Evolutionary conservation across 495 filamentous ascomycete genomes (phyloP).

Genomic region (Aspergillus funiculosus): DNA sequence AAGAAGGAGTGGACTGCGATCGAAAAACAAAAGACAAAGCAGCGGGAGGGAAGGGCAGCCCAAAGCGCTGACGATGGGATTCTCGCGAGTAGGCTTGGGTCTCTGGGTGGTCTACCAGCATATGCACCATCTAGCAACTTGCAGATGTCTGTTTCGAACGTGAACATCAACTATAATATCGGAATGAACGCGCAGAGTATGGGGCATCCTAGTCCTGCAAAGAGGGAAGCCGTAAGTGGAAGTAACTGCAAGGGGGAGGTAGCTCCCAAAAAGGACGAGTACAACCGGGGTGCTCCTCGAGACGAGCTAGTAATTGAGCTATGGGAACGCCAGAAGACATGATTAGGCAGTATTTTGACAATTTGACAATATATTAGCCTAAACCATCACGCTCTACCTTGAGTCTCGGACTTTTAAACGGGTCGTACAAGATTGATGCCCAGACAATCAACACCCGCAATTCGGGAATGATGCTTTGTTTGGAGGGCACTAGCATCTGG

Average conservation of each 20-base stretch:
- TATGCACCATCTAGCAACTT: neutral
- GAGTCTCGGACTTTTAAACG: constrained; percentile 4
- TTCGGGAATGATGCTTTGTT: constrained; percentile 10
- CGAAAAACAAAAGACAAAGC: neutral
- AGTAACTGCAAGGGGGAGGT: neutral
- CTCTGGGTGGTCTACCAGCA: too few relatives aligned
- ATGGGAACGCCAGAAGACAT: too few relatives aligned
- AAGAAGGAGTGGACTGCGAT: constrained; percentile 40
- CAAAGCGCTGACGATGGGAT: neutral
- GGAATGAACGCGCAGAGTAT: neutral
- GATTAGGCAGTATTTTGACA: too few relatives aligned
- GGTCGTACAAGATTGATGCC: constrained; percentile 10
- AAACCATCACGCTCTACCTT: neutral
- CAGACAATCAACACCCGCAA: neutral
- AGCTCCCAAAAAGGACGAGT: neutral
- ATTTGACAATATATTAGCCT: too few relatives aligned
- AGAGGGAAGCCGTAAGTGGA: neutral
- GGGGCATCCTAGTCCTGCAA: neutral
- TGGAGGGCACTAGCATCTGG: constrained; percentile 5
- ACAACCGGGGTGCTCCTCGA: too few relatives aligned
- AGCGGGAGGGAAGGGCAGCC: neutral
- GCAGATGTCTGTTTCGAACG: neutral
- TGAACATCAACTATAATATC: neutral
- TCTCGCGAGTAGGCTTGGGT: too few relatives aligned
- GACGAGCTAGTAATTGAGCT: too few relatives aligned